Conservation (phyloP, 768 basidiomycete species). For the Arthromyces matolae region DNA sequence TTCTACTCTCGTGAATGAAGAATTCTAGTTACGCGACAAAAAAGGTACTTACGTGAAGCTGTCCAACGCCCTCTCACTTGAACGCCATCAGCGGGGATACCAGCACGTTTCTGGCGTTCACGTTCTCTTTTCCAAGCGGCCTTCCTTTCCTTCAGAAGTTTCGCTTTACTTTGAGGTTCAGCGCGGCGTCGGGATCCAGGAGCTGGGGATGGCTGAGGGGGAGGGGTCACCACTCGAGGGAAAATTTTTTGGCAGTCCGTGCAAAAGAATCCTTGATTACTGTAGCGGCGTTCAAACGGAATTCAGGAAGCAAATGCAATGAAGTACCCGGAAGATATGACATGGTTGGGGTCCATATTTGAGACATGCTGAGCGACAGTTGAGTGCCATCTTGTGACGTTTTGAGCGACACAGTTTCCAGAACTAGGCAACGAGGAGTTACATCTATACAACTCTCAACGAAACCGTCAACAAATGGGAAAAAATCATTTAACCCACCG, state of each 20-base stretch:
- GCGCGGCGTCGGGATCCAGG: conserved; percentile 35
- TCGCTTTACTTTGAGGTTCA: conserved; percentile 42
- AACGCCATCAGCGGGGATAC: conserved; percentile 35
- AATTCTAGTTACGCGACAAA: not conserved
- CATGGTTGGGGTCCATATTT: conserved; percentile 55
- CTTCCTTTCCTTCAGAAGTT: conserved; percentile 46
- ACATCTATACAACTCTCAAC: conserved; percentile 41
- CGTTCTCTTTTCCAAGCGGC: conserved; percentile 44
- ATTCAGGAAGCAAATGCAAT: conserved; percentile 9
- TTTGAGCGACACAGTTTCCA: conserved; percentile 42
- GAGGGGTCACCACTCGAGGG: conserved; percentile 29
- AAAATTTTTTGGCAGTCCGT: conserved; percentile 54
- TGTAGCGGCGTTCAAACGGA: conserved; percentile 6
- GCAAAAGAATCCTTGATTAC: conserved; percentile 59
- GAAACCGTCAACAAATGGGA: not conserved
- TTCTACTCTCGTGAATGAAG: conserved; percentile 25
- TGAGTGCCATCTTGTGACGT: conserved; percentile 56
- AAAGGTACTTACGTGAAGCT: conserved; percentile 41
- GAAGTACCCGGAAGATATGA: conserved; percentile 58
- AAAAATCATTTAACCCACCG: conserved; percentile 32
- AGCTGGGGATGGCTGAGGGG: conserved; percentile 39
- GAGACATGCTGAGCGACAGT: conserved; percentile 42
- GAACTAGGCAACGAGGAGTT: conserved; percentile 48
- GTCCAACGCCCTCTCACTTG: conserved; percentile 59
- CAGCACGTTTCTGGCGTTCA: conserved; percentile 30